Percentiles rank a stretch among this genome's conserved stretches.
phyloP scores from a whole-genome alignment of 106 monocot species.

The Phalaenopsis aphrodite region DNA sequence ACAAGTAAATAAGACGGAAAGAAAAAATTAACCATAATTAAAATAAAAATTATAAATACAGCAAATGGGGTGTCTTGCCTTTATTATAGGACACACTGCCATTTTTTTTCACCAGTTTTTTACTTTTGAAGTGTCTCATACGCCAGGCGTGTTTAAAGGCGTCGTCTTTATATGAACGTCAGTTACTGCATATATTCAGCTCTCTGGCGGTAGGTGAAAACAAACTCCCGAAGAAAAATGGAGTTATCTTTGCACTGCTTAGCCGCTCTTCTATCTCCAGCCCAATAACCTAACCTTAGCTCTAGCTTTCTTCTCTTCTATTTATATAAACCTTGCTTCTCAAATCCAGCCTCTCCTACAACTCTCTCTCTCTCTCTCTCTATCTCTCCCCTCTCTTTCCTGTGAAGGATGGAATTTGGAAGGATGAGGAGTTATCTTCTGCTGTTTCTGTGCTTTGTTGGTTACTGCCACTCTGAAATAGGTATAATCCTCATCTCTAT shows the following conservation, averaged over 20 bases:
- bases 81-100: too few relatives aligned
- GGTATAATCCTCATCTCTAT: neutral
- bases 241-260: neutral
- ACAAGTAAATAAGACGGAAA: too few relatives aligned
- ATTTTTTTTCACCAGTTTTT: too few relatives aligned
- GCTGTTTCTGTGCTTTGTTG: neutral
- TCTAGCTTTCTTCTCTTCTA: neutral
- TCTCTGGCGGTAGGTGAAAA: neutral
- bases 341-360: neutral
- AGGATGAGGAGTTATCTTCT: neutral
- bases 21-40: too few relatives aligned
- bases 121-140: too few relatives aligned
- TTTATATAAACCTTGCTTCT: neutral
- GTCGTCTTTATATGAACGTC: neutral
- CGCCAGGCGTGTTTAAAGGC: neutral
- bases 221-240: neutral
- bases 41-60: too few relatives aligned
- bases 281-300: neutral
- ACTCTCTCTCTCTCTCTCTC: neutral
- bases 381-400: neutral
- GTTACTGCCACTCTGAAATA: neutral
- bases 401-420: neutral
- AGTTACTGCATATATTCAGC: neutral
- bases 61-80: too few relatives aligned
- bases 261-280: neutral